A percentile compares a stretch with the other conserved stretches of the same genome.
phyloP scores from a whole-genome alignment of 495 filamentous ascomycete genomes.

The Neurospora sublineolata region DNA sequence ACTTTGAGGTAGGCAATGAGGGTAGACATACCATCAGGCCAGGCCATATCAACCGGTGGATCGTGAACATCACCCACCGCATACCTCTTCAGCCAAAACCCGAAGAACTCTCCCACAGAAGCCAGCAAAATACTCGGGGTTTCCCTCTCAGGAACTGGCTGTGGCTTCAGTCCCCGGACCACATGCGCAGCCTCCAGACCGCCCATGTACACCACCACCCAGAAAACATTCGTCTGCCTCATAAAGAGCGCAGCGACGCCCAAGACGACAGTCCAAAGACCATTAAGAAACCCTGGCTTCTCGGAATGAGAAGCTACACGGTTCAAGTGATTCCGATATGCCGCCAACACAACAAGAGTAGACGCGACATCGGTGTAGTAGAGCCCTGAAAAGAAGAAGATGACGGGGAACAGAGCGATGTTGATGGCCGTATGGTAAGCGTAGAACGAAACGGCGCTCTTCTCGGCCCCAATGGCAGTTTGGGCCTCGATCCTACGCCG shows the following conservation, averaged over 20 bases:
- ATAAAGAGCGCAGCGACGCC: slow-evolving; percentile 58
- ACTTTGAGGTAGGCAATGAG: not conserved
- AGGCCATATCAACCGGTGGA: slow-evolving; percentile 42
- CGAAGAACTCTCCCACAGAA: slow-evolving; percentile 13
- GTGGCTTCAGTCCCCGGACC: slow-evolving; percentile 26
- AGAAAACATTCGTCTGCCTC: slow-evolving; percentile 93
- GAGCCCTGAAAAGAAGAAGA: slow-evolving; percentile 90
- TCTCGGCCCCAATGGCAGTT: not conserved
- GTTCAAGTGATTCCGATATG: slow-evolving; percentile 50
- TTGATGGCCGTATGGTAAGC: slow-evolving; percentile 60
- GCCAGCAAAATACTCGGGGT: slow-evolving; percentile 6
- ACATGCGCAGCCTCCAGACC: slow-evolving; percentile 52
- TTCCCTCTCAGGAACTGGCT: slow-evolving; percentile 8
- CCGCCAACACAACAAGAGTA: slow-evolving; percentile 52
- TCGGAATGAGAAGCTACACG: slow-evolving; percentile 17
- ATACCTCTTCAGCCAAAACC: slow-evolving; percentile 23
- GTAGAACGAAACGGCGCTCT: slow-evolving; percentile 12
- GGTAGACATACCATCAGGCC: slow-evolving; percentile 40
- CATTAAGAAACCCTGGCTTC: slow-evolving; percentile 17
- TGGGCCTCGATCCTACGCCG: slow-evolving; percentile 19
- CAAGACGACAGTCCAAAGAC: slow-evolving; percentile 36
- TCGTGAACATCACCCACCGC: slow-evolving; percentile 54
- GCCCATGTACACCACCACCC: slow-evolving; percentile 79
- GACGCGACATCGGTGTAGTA: slow-evolving; percentile 87
- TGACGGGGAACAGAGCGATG: slow-evolving; percentile 71